Percentiles rank a stretch among this genome's conserved stretches.
These are phyloP conservation scores for Solanum lignicaule DNA, from an alignment of 257 asterid species.

Conservation along the genomic window DNA sequence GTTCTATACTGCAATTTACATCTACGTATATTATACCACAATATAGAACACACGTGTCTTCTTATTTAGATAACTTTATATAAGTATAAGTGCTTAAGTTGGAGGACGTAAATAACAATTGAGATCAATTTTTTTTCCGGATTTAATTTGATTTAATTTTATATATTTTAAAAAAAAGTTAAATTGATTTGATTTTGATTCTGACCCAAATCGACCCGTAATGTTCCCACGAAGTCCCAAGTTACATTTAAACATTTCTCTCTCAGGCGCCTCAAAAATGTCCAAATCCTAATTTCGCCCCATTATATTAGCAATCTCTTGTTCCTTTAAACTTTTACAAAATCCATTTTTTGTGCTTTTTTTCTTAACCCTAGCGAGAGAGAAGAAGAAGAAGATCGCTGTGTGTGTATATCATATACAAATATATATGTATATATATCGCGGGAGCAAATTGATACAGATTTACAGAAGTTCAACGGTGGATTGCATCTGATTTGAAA, in stretches of 20 bases:
- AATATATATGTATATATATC: background rate
- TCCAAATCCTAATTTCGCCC: background rate
- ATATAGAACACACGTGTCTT: too few relatives aligned
- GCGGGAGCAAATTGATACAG: background rate
- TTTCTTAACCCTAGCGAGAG: background rate
- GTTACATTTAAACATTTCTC: background rate
- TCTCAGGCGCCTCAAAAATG: background rate
- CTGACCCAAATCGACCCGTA: background rate
- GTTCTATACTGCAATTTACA: too few relatives aligned
- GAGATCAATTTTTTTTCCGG: too few relatives aligned
- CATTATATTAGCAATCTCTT: background rate
- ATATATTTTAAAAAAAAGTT: accelerated
- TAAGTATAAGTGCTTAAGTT: too few relatives aligned
- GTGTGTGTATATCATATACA: background rate
- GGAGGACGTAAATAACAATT: too few relatives aligned
- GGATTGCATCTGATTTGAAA: background rate
- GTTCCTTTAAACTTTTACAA: background rate
- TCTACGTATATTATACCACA: too few relatives aligned
- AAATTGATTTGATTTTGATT: too few relatives aligned
- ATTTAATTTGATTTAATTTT: too few relatives aligned
- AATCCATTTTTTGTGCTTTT: background rate
- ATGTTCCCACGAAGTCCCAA: background rate
- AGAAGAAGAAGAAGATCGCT: background rate
- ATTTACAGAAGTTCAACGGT: background rate
- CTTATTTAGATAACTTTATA: too few relatives aligned